Percentiles rank a stretch among this genome's conserved stretches.
Evolutionary conservation across 2,329 filamentous ascomycete species (phyloP).

Genomic region (Leptographium wingfieldii): DNA sequence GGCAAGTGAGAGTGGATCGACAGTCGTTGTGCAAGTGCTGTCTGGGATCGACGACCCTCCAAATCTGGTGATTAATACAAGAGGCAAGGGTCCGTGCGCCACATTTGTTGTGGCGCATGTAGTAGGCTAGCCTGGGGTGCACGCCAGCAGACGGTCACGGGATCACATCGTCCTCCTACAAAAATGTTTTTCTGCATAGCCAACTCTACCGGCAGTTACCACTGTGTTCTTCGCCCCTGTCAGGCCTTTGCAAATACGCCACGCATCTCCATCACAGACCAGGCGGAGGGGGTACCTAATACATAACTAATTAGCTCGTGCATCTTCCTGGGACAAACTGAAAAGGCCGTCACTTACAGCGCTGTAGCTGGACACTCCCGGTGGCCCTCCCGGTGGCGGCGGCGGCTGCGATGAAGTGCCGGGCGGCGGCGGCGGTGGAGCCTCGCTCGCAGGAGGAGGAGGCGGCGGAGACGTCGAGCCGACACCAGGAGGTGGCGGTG

Average conservation of each 20-base stretch:
- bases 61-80: background rate
- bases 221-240: too few relatives aligned
- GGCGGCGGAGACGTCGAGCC: background rate
- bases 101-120: too few relatives aligned
- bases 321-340: too few relatives aligned
- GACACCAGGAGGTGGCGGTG: conserved; percentile 13
- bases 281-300: conserved; percentile 6
- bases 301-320: background rate
- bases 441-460: conserved; percentile 20
- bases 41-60: background rate
- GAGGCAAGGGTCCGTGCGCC: background rate
- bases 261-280: background rate
- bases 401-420: too few relatives aligned
- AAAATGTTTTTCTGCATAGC: too few relatives aligned
- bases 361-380: conserved; percentile 45
- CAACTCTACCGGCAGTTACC: too few relatives aligned
- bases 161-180: too few relatives aligned
- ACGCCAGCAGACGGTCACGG: too few relatives aligned
- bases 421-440: conserved; percentile 46
- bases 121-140: too few relatives aligned
- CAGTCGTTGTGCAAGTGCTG: too few relatives aligned
- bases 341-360: conserved; percentile 32
- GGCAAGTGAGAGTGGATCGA: background rate
- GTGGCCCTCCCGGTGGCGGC: conserved; percentile 37
- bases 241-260: background rate